Percentiles rank a stretch among this genome's conserved stretches.
Conservation (phyloP, 2,329 filamentous ascomycete genomes). For the Nakataea oryzae region DNA sequence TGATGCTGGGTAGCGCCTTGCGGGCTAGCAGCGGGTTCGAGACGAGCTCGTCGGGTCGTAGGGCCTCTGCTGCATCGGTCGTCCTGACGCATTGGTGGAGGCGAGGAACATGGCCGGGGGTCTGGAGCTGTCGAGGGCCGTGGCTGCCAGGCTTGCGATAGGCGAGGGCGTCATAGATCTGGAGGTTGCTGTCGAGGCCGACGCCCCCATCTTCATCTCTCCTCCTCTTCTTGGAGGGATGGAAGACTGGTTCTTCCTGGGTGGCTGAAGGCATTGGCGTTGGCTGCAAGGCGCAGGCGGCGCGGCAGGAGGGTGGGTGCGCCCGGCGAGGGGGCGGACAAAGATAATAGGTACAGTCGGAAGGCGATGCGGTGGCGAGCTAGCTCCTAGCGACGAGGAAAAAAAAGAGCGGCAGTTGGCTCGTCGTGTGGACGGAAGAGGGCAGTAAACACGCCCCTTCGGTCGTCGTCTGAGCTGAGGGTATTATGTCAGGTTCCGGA, state of each 20-base stretch:
- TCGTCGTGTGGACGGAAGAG: background rate
- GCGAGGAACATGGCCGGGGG: background rate
- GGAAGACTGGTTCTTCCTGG: constrained; percentile 17
- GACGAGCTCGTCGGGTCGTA: background rate
- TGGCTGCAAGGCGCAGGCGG: background rate
- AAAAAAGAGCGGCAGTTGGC: background rate
- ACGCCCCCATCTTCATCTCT: constrained; percentile 18
- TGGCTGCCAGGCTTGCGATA: background rate
- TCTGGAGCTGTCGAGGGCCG: background rate
- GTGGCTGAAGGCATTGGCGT: constrained; percentile 25
- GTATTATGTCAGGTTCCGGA: background rate
- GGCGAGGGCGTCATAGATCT: background rate
- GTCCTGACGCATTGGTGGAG: background rate
- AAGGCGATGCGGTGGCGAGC: too few relatives aligned
- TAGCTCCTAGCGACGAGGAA: background rate
- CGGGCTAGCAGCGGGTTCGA: background rate
- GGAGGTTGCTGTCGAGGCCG: constrained; percentile 3
- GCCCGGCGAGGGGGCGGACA: too few relatives aligned
- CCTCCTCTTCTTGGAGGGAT: constrained; percentile 24
- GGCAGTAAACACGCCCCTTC: background rate
- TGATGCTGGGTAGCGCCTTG: background rate
- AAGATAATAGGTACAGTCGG: background rate
- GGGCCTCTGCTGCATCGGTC: background rate
- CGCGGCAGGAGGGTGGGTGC: background rate
- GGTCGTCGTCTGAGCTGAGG: background rate